Percentiles rank a stretch among this genome's conserved stretches.
Evolutionary conservation across 2,329 filamentous ascomycete genomes (phyloP).

Genomic region (Colletotrichum sublineola): DNA sequence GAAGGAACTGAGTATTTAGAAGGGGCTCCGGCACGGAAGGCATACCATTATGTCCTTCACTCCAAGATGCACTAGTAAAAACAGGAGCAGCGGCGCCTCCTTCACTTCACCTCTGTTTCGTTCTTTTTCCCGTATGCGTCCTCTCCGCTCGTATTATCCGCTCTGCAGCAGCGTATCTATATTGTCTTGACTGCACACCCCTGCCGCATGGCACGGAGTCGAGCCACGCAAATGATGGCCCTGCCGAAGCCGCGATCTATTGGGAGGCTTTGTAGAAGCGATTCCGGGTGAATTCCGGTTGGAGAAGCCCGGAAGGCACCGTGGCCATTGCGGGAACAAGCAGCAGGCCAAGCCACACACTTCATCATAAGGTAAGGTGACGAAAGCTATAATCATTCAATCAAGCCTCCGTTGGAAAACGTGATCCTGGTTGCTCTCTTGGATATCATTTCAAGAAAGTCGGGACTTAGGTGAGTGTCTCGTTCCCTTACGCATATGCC

Average conservation of each 20-base stretch:
- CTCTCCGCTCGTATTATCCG: neutral
- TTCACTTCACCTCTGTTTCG: too few relatives aligned
- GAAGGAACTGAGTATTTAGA: neutral
- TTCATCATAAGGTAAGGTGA: neutral
- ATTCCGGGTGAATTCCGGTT: neutral
- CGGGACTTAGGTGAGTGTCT: neutral
- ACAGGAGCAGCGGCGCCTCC: too few relatives aligned
- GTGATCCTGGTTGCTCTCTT: neutral
- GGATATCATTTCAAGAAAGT: neutral
- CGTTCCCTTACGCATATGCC: neutral
- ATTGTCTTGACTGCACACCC: too few relatives aligned
- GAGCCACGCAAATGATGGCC: neutral
- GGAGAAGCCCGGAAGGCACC: neutral
- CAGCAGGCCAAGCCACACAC: neutral
- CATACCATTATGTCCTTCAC: neutral
- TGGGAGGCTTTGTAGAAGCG: neutral
- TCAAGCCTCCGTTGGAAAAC: neutral
- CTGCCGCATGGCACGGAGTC: too few relatives aligned
- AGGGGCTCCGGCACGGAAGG: too few relatives aligned
- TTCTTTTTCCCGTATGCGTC: too few relatives aligned
- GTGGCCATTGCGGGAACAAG: neutral
- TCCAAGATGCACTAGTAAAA: neutral
- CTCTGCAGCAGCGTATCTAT: neutral
- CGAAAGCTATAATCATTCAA: accelerated
- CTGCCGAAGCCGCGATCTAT: neutral